Conservation (phyloP, 1,284 basidiomycete genomes). For the Puccinia polysora region DNA sequence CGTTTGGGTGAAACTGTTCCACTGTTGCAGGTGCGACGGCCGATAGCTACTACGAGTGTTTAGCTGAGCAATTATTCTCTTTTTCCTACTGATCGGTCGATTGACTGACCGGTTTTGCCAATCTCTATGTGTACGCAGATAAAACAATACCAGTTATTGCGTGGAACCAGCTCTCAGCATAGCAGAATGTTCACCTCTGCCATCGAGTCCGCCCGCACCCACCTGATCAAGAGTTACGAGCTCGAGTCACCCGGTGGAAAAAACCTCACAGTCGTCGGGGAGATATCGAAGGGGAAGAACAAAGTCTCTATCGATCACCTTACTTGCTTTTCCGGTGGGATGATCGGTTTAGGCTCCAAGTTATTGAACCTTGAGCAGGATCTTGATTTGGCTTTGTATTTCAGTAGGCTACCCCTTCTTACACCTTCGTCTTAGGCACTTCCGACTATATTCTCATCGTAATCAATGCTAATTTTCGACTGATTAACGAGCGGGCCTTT, state of each 20-base stretch:
- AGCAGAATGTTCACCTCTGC: constrained; percentile 56
- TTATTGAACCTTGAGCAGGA: constrained; percentile 56
- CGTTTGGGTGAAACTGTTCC: neutral
- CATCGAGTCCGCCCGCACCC: constrained; percentile 55
- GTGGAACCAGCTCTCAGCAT: constrained; percentile 55
- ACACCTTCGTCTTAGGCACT: neutral
- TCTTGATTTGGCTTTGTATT: constrained; percentile 49
- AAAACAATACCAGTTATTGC: constrained; percentile 55
- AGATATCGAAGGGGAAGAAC: neutral
- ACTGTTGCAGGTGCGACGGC: constrained; percentile 42
- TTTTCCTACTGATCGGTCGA: neutral
- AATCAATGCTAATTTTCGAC: constrained; percentile 8
- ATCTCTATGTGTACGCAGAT: constrained; percentile 35
- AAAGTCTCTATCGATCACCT: constrained; percentile 52
- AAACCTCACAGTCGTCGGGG: constrained; percentile 52
- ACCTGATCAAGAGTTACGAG: constrained; percentile 54
- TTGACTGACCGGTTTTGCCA: neutral
- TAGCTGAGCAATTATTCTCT: constrained; percentile 46
- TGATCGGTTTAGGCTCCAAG: constrained; percentile 58
- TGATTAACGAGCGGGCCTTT: constrained; percentile 47
- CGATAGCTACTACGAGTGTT: constrained; percentile 59
- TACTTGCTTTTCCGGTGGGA: constrained; percentile 59
- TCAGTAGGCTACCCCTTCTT: constrained; percentile 3
- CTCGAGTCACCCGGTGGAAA: constrained; percentile 54
- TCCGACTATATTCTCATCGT: constrained; percentile 4